Conservation (phyloP, 305 asterid genomes). For the Solanum hybrid region DNA sequence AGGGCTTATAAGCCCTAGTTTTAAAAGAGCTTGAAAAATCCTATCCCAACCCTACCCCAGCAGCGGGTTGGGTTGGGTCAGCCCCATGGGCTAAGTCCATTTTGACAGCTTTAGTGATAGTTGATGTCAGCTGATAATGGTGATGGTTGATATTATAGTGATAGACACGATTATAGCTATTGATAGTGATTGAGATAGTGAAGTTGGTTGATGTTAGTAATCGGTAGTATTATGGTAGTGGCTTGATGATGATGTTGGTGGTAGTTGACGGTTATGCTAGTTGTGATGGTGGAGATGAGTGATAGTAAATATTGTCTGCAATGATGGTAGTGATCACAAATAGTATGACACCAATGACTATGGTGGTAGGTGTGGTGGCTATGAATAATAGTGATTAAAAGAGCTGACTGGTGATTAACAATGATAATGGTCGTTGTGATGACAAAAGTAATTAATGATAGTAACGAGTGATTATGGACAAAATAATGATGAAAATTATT, state of each 20-base stretch:
- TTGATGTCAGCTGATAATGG: neutral
- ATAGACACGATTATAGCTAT: neutral
- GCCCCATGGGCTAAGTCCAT: no score
- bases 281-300: neutral
- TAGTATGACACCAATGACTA: neutral
- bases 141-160: neutral
- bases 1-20: no score
- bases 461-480: neutral
- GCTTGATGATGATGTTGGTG: neutral
- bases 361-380: neutral
- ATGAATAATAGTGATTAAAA: neutral
- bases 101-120: neutral
- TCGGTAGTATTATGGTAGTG: rapidly evolving
- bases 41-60: no score
- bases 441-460: neutral
- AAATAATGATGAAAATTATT: neutral
- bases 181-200: neutral
- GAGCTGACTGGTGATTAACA: neutral
- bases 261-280: neutral
- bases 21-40: no score
- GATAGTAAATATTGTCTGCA: neutral
- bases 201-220: neutral
- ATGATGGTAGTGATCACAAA: neutral
- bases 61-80: no score
- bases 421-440: neutral